phyloP scores from a whole-genome alignment of 1,139 yeast genomes.

The Candida gigantensis region DNA sequence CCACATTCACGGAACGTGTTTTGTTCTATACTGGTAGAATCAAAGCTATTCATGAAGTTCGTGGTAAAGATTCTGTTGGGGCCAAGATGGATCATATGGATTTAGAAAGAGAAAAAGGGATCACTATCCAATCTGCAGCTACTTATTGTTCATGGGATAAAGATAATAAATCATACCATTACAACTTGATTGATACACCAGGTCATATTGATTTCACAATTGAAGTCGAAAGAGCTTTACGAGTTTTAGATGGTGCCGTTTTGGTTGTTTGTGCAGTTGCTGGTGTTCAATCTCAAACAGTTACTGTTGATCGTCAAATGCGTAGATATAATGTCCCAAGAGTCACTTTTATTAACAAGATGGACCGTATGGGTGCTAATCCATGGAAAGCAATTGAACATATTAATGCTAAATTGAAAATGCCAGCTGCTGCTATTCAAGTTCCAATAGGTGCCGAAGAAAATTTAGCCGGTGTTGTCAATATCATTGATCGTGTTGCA shows the following conservation, averaged over 20 bases:
- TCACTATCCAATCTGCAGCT: constrained; percentile 98
- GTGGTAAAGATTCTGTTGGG: constrained; percentile 97
- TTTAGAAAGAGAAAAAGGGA: constrained; percentile 94
- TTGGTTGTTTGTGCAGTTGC: constrained; percentile 97
- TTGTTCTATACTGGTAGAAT: constrained; percentile 95
- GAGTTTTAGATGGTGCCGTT: constrained; percentile 98
- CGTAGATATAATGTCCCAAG: constrained; percentile 97
- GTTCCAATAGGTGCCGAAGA: constrained; percentile 96
- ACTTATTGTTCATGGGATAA: constrained; percentile 97
- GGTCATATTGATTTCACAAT: constrained; percentile 98
- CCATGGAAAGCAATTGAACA: constrained; percentile 96
- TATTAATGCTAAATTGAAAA: constrained; percentile 79
- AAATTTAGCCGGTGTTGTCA: constrained; percentile 83
- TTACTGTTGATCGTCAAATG: constrained; percentile 98
- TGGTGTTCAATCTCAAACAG: constrained; percentile 98
- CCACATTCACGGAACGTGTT: constrained; percentile 95
- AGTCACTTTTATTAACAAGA: constrained; percentile 91
- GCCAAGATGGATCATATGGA: constrained; percentile 96
- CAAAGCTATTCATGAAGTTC: constrained; percentile 95
- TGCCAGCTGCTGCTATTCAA: constrained; percentile 97
- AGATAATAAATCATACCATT: constrained; percentile 68
- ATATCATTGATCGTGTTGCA: constrained; percentile 84
- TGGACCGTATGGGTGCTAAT: constrained; percentile 99
- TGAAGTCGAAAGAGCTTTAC: constrained; percentile 95
- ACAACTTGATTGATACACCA: constrained; percentile 94